Base-by-base conservation (phyloP, 371 early-diverging fungal genomes). In the Capniomyces stellatus region DNA sequence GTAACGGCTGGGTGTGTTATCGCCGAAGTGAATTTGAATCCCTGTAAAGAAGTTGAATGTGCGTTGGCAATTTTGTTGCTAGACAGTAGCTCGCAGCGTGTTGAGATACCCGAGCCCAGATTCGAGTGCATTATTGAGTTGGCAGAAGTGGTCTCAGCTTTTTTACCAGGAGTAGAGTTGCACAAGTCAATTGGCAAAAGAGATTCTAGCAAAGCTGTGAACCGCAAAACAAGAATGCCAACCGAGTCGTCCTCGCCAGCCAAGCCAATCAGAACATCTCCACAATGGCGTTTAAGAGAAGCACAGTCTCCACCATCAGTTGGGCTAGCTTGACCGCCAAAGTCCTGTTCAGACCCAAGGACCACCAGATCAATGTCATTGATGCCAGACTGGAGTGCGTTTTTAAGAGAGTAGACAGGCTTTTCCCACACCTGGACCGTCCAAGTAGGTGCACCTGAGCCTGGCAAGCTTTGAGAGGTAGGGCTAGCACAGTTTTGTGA, bases 201-300 rank as follows among this genome's bases (percentile, higher is more conserved):
- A n/a, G n/a, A n/a, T n/a, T n/a, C n/a, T n/a, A n/a, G n/a, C n/a
- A n/a, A n/a, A n/a, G n/a, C 19, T 15, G 13, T 40, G 13, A 44
- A 44, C 12, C 24, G 21, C 8, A 44, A 19, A 22, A 44, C 19
- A 4, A n/a, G 27, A 4, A 44, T 23, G 8, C 24, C 8, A n/a
- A 44, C 19, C 8, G 46, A 44, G n/a, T 44, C 46, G 27, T 44
- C 46, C 27, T 44, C 46, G 8, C 46, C 46, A 44, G 46, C 46
- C 21, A 8, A 4, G 46, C 24, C 4, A 19, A 44, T n/a, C 19
- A 44, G n/a, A 10, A 19, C 19, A 8, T 4, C n/a, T n/a, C n/a
- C n/a, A n/a, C n/a, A n/a, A n/a, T n/a, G n/a, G n/a, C n/a, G n/a
- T n/a, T n/a, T n/a, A n/a, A n/a, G n/a, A n/a, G n/a, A n/a, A n/a